Conservation (phyloP, 2,329 filamentous ascomycete genomes). For the Furcasterigmium furcatum region DNA sequence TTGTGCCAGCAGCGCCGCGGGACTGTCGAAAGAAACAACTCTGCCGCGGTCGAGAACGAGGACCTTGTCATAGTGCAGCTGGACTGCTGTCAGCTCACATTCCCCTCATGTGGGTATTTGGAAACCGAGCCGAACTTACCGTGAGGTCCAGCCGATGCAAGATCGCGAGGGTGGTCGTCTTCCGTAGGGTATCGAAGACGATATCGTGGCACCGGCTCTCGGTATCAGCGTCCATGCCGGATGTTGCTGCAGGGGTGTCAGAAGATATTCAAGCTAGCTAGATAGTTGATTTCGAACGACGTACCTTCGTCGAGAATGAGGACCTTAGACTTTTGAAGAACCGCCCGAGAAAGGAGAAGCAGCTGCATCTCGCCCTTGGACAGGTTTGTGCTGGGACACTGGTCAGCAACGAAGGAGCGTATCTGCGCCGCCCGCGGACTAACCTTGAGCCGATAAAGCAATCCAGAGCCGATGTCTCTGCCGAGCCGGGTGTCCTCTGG, state of each 20-base stretch:
- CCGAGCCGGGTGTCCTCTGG: background rate
- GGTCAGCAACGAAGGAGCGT: no score
- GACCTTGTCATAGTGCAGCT: slow-evolving; percentile 1
- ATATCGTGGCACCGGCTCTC: background rate
- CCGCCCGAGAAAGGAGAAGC: background rate
- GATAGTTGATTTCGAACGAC: background rate
- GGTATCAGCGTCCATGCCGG: background rate
- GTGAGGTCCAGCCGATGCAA: background rate
- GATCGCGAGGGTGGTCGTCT: background rate
- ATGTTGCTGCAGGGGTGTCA: background rate
- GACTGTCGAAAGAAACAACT: background rate
- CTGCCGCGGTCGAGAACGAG: background rate
- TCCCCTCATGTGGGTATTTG: background rate
- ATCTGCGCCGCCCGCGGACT: no score
- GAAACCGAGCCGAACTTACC: background rate
- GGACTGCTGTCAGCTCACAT: background rate
- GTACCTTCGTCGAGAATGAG: slow-evolving; percentile 1
- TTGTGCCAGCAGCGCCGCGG: background rate
- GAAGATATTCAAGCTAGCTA: no score
- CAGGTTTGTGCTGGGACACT: background rate
- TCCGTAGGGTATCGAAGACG: background rate
- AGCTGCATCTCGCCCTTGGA: background rate
- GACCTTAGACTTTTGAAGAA: background rate
- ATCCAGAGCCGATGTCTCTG: no score
- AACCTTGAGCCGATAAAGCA: no score